Evolutionary conservation across 179 eudicot species (phyloP).

Genomic region (Beta lomatogona): DNA sequence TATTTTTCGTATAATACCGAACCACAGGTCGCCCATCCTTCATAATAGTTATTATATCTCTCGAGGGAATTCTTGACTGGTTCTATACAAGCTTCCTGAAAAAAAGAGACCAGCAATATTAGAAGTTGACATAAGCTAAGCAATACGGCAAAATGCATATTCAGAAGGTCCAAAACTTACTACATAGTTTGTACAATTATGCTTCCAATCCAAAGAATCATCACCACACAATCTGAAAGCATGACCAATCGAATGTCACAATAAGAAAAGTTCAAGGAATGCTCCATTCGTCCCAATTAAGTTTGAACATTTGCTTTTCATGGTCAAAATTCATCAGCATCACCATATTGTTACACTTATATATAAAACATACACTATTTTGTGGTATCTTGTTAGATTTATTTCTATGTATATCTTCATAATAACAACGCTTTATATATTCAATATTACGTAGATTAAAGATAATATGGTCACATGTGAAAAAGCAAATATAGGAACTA

Average conservation of each 20-base stretch:
- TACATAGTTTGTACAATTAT: neutral
- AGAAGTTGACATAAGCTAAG: neutral
- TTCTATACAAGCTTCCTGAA: constrained; percentile 27
- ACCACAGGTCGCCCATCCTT: constrained; percentile 42
- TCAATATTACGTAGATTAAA: too few relatives aligned
- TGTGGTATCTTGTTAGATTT: too few relatives aligned
- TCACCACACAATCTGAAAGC: constrained; percentile 16
- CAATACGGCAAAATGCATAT: neutral
- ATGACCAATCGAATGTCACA: neutral
- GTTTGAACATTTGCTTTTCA: too few relatives aligned
- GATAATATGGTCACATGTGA: too few relatives aligned
- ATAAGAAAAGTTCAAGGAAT: neutral
- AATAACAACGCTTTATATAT: too few relatives aligned
- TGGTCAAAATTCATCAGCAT: too few relatives aligned
- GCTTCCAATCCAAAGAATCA: neutral
- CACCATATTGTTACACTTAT: too few relatives aligned
- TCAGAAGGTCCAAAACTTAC: neutral
- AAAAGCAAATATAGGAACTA: too few relatives aligned
- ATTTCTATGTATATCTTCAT: too few relatives aligned
- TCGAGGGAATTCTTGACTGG: constrained; percentile 33
- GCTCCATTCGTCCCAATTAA: too few relatives aligned
- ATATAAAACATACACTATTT: too few relatives aligned
- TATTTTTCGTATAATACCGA: constrained; percentile 13
- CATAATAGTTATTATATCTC: constrained; percentile 38
- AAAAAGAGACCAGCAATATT: neutral